Conservation (phyloP, 1,284 basidiomycete species). For the Rhodotorula sp. region DNA sequence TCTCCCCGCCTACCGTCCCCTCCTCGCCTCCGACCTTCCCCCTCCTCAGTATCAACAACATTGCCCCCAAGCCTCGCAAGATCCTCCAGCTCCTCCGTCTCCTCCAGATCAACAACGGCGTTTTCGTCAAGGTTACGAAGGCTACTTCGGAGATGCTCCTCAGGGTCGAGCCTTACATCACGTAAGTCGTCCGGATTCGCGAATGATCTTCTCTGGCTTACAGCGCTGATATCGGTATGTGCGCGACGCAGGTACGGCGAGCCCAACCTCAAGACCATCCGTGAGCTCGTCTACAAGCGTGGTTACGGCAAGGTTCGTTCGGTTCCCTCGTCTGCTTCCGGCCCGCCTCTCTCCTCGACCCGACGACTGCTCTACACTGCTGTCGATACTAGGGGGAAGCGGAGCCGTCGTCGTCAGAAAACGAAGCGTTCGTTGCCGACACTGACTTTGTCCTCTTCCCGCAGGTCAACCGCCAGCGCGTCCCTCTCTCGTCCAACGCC, state of each 20-base stretch:
- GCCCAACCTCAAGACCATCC: constrained; percentile 93
- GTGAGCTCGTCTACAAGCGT: constrained; percentile 98
- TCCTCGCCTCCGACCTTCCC: neutral
- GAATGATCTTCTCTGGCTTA: no score
- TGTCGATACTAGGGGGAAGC: no score
- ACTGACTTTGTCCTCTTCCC: no score
- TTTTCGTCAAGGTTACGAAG: constrained; percentile 95
- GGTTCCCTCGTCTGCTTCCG: no score
- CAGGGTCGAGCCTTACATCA: constrained; percentile 93
- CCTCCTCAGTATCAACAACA: constrained; percentile 87
- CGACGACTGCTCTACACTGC: no score
- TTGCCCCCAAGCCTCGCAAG: constrained; percentile 98
- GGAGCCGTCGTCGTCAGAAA: no score
- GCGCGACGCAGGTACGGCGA: constrained; percentile 65
- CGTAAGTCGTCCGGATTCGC: constrained; percentile 46
- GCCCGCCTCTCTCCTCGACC: no score
- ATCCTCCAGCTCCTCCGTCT: constrained; percentile 97
- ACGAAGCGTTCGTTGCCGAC: no score
- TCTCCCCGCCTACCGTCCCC: no score
- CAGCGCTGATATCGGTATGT: no score
- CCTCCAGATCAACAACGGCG: constrained; percentile 99
- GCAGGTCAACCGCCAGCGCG: constrained; percentile 85
- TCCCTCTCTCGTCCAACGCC: constrained; percentile 90
- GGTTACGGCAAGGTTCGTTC: constrained; percentile 79
- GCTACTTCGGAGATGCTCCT: constrained; percentile 98